Percentiles rank a stretch among this genome's conserved stretches.
phyloP scores from a whole-genome alignment of 2,329 filamentous ascomycete genomes.

The Botrytis porri region DNA sequence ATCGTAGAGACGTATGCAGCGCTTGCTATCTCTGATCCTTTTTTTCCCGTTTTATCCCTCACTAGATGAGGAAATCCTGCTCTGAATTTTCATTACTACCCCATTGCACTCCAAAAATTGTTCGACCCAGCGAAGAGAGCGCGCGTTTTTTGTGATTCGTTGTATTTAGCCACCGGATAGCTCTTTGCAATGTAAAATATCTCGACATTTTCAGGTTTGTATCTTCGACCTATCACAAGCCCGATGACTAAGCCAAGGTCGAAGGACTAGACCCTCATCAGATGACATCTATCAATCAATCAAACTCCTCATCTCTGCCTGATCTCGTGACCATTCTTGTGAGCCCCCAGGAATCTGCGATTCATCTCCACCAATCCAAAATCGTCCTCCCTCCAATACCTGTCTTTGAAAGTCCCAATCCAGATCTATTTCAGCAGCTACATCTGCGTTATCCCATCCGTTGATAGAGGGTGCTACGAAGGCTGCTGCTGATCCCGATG shows the following conservation, averaged over 20 bases:
- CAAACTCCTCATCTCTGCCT: constrained; percentile 35
- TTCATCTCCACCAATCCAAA: constrained; percentile 33
- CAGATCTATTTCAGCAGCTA: constrained; percentile 22
- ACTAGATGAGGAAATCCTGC: neutral
- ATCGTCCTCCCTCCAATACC: constrained; percentile 27
- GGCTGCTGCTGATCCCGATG: neutral
- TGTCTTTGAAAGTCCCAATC: constrained; percentile 35
- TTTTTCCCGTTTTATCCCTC: neutral
- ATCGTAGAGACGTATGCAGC: constrained; percentile 11
- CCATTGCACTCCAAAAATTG: neutral
- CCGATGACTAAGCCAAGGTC: neutral
- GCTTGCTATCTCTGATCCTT: constrained; percentile 8
- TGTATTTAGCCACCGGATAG: neutral
- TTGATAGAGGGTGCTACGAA: constrained; percentile 9
- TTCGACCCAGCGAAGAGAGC: neutral
- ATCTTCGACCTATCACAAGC: neutral
- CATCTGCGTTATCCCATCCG: neutral
- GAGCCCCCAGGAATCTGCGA: neutral
- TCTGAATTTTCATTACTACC: neutral
- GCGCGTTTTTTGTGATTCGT: neutral
- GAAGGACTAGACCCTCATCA: neutral
- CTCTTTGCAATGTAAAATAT: neutral
- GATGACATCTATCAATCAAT: constrained; percentile 25
- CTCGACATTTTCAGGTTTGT: neutral
- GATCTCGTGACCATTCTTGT: constrained; percentile 20